Base-by-base conservation (phyloP, 176 grass and related monocot genomes). In the Musa schizocarpa region DNA sequence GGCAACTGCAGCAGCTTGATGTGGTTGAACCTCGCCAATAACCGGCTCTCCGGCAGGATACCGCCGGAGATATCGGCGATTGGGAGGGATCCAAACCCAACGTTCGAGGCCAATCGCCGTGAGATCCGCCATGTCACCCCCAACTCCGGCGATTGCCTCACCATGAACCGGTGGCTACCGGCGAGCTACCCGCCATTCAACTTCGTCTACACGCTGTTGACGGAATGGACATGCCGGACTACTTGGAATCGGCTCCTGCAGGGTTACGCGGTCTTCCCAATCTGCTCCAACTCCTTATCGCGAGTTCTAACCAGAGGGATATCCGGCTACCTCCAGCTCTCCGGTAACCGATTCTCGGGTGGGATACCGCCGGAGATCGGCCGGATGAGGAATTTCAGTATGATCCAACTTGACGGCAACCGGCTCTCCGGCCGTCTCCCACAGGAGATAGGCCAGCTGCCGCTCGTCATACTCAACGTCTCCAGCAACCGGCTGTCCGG, bases 161-260 rank as follows among this genome's bases (percentile, higher is more conserved):
- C 86, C 50, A 98, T 98, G 95, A 80, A 11, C 16, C 77, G 95
- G 53, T 98, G 90, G 95, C 88, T 98, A 8, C 95, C 95, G 2
- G 95, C 86, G 11, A 87, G 16, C 68, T 98, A 98, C 65, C 95
- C 95, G 1, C 95, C 90, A 10, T 98, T 98, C 87, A 93, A 81
- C 69, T 98, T 93, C 64, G 68, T 89, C 11, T 98, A 93, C 76
- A 73, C 68, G 0, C 72, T 93, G 63, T 87, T 98, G 88, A 98
- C 77, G 0, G 69, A 82, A 29, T 83, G 76, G 82, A 91, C 76
- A 50, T 98, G 95, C 78, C 88, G 84, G 61, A 71, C 49, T 61
- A 80, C 72, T 53, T 98, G 95, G 95, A 81, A 91, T 59, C 80
- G 59, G 0, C 59, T 94, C 13, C 69, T 98, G 80, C 93, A 85